Evolutionary conservation across 768 basidiomycete genomes (phyloP).

Genomic region (Psilocybe cyanescens): DNA sequence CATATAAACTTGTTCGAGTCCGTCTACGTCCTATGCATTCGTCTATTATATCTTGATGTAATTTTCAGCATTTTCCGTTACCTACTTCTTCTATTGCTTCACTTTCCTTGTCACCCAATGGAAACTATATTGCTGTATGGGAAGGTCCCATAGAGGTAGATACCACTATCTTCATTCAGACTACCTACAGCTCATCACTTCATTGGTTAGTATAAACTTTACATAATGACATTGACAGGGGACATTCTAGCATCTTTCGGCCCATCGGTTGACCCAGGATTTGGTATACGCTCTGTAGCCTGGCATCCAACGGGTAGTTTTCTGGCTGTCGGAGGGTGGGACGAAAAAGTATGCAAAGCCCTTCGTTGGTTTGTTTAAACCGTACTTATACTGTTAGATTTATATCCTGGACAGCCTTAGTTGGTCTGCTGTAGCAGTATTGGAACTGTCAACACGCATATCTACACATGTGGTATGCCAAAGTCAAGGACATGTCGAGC

Average conservation of each 20-base stretch:
- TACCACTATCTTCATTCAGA: not conserved
- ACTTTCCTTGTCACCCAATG: conserved; percentile 75
- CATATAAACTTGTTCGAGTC: conserved; percentile 77
- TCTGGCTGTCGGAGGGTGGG: conserved; percentile 84
- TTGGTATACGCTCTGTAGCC: conserved; percentile 76
- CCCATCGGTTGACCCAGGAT: conserved; percentile 77
- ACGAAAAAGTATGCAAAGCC: conserved; percentile 68
- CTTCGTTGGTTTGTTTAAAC: not conserved
- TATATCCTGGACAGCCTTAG: conserved; percentile 75
- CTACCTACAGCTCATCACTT: not conserved
- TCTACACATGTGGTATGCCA: conserved; percentile 57
- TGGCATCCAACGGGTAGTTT: conserved; percentile 92
- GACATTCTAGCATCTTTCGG: conserved; percentile 66
- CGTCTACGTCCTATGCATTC: conserved; percentile 21
- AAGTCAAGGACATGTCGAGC: conserved; percentile 1
- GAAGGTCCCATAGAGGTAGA: conserved; percentile 83
- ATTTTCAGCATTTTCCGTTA: conserved; percentile 76
- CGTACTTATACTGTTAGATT: conserved; percentile 47
- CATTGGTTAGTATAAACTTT: conserved; percentile 68
- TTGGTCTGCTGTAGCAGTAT: conserved; percentile 68
- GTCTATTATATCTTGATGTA: not conserved
- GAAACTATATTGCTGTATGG: conserved; percentile 80
- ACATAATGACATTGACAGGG: conserved; percentile 70
- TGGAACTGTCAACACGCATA: conserved; percentile 66
- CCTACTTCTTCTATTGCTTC: conserved; percentile 76